These are phyloP conservation scores for Cladosporium sp. DNA, from an alignment of 2,329 filamentous ascomycete species.

Conservation along the genomic window DNA sequence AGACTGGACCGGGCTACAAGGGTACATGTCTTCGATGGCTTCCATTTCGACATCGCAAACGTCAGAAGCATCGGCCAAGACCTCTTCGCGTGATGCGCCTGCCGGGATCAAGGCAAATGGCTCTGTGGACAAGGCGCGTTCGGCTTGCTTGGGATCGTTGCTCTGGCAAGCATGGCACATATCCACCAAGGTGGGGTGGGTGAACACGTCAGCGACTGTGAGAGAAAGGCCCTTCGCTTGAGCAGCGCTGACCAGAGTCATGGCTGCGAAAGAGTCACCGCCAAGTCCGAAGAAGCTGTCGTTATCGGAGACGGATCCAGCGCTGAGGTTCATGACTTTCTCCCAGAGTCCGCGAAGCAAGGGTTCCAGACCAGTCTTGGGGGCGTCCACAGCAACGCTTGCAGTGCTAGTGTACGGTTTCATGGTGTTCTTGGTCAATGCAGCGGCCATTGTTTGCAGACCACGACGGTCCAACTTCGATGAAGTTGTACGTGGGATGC, in stretches of 20 bases:
- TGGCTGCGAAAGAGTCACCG: constrained; percentile 49
- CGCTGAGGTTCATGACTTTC: constrained; percentile 31
- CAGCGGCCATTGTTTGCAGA: constrained; percentile 14
- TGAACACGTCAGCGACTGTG: constrained; percentile 46
- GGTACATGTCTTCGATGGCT: constrained; percentile 43
- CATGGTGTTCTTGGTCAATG: constrained; percentile 5
- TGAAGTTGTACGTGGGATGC: constrained; percentile 9
- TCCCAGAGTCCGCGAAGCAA: constrained; percentile 36
- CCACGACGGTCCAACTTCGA: constrained; percentile 12
- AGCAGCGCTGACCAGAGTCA: constrained; percentile 45
- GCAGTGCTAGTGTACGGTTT: constrained; percentile 1
- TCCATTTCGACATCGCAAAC: constrained; percentile 19
- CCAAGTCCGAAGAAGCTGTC: constrained; percentile 49
- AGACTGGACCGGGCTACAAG: constrained; percentile 46
- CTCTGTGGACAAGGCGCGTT: neutral
- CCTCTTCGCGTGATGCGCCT: constrained; percentile 8
- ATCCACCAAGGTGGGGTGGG: constrained; percentile 27
- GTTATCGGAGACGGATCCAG: constrained; percentile 26
- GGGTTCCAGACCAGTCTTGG: constrained; percentile 28
- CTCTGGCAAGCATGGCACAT: constrained; percentile 15
- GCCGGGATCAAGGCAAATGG: constrained; percentile 16
- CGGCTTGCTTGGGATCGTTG: constrained; percentile 1
- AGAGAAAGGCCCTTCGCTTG: constrained; percentile 33
- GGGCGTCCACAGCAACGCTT: neutral
- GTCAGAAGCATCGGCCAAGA: constrained; percentile 19